A percentile compares a stretch with the other conserved stretches of the same genome.
phyloP scores from a whole-genome alignment of 2,329 filamentous ascomycete species.

The Penicillium sp. region DNA sequence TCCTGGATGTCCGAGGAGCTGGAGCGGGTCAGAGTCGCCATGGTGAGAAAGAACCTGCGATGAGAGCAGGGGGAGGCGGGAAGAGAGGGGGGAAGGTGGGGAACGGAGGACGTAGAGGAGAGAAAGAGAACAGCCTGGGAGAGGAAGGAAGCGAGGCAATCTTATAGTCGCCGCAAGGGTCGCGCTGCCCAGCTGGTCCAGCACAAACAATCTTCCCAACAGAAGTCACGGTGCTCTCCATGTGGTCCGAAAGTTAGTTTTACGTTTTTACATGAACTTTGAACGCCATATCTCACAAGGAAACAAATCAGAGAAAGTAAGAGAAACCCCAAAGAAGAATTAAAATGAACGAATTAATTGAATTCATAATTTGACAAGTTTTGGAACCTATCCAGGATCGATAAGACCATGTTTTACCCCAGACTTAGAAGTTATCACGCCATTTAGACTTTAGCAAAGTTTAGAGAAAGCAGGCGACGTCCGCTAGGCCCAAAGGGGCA shows the following conservation, averaged over 20 bases:
- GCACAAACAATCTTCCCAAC: neutral
- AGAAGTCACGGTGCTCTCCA: neutral
- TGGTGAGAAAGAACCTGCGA: neutral
- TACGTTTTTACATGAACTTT: neutral
- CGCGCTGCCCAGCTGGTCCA: neutral
- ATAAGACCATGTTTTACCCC: conserved; percentile 13
- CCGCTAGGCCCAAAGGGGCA: neutral
- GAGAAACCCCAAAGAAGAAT: neutral
- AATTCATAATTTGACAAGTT: neutral
- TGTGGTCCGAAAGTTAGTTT: neutral
- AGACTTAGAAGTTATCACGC: conserved; percentile 12
- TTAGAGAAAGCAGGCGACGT: too few species aligned
- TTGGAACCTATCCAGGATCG: neutral
- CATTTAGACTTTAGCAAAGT: neutral
- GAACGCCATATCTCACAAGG: neutral
- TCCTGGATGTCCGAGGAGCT: conserved; percentile 17
- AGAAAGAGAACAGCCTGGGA: neutral
- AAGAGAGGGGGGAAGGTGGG: neutral
- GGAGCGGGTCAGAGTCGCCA: conserved; percentile 10
- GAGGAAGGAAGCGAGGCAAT: neutral
- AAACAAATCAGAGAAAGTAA: conserved; percentile 5
- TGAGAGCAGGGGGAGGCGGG: neutral
- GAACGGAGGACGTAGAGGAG: neutral
- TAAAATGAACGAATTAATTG: neutral
- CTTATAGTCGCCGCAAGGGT: conserved; percentile 1